Base-by-base conservation (phyloP, 177 flowering plant genomes). In the Vitis hybrid region DNA sequence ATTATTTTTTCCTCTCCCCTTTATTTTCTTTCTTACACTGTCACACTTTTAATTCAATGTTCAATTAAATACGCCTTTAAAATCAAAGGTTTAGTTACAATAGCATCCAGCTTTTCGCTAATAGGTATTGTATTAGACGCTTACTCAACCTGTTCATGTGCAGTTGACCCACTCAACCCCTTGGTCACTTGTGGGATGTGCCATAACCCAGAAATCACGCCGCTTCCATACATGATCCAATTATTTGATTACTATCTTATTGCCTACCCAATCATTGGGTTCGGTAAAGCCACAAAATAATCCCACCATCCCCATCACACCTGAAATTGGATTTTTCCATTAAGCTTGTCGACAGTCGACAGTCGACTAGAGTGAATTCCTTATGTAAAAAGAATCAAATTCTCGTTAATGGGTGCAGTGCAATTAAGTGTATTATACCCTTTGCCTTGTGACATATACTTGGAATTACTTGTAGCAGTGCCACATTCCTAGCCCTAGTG, bases 161-260 rank as follows among this genome's bases (percentile, higher is more conserved):
- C 49, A 74, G 77, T 69, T 74, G 77, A 69, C 69, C 68, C 68
- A 65, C 76, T 60, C 62, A 67, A n/a, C 11, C 39, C 51, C 15
- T 60, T 15, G 57, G 21, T 21, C 23, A 61, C 30, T 71, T 61
- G 45, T 66, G 60, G 11, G 39, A 67, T 49, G 65, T 70, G 57
- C 61, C 59, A 67, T 17, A 66, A 70, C 75, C 79, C 79, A 51
- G 70, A 73, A 73, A 73, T 76, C 73, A 68, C 79, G 82, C 79
- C 77, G 74, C n/a, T 66, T 50, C 39, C 34, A 15, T 62, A 9
- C 39, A 57, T 51, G 49, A 50, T 51, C 55, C 69, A 62, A 60
- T 80, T 64, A 73, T 69, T 70, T 60, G 56, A 23, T 62, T 17
- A 62, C 68, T 19, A 58, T 55, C 12, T 60, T 45, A 39, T 51